These are phyloP conservation scores for Verruconis gallopava DNA, from an alignment of 2,329 filamentous ascomycete species.

Conservation along the genomic window DNA sequence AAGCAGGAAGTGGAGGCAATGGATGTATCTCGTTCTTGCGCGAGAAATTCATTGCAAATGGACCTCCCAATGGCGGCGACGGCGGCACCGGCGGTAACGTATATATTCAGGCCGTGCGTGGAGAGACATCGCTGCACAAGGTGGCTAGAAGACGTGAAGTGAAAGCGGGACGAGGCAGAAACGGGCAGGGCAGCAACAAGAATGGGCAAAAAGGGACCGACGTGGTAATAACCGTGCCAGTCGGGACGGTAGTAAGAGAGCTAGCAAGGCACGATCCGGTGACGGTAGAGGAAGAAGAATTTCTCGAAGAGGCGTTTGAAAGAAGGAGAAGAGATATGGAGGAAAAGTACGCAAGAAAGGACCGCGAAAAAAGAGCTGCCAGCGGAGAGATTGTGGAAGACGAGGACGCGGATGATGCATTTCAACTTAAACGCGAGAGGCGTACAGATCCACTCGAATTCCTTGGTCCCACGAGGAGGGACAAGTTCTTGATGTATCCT, in stretches of 20 bases:
- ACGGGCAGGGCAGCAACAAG: constrained; percentile 60
- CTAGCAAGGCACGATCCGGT: constrained; percentile 65
- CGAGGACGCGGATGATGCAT: constrained; percentile 20
- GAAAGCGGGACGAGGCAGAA: constrained; percentile 61
- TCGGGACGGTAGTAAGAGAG: constrained; percentile 83
- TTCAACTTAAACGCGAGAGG: not conserved
- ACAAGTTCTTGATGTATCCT: constrained; percentile 81
- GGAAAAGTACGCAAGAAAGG: constrained; percentile 17
- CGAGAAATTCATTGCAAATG: constrained; percentile 78
- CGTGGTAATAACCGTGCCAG: constrained; percentile 75
- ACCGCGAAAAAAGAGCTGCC: constrained; percentile 18
- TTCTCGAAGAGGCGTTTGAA: constrained; percentile 11
- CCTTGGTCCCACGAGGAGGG: constrained; percentile 21
- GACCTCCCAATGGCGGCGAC: constrained; percentile 88
- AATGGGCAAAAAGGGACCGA: constrained; percentile 76
- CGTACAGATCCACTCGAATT: not conserved
- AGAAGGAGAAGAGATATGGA: constrained; percentile 16
- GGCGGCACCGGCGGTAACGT: constrained; percentile 84
- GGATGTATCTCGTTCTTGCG: constrained; percentile 91
- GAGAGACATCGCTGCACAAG: constrained; percentile 89
- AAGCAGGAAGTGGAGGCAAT: constrained; percentile 72
- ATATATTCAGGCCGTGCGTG: constrained; percentile 85
- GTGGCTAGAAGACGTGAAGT: constrained; percentile 64
- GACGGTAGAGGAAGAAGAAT: constrained; percentile 45
- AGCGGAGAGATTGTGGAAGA: constrained; percentile 21